phyloP scores from a whole-genome alignment of 768 basidiomycete genomes.

The Lactarius quietus region DNA sequence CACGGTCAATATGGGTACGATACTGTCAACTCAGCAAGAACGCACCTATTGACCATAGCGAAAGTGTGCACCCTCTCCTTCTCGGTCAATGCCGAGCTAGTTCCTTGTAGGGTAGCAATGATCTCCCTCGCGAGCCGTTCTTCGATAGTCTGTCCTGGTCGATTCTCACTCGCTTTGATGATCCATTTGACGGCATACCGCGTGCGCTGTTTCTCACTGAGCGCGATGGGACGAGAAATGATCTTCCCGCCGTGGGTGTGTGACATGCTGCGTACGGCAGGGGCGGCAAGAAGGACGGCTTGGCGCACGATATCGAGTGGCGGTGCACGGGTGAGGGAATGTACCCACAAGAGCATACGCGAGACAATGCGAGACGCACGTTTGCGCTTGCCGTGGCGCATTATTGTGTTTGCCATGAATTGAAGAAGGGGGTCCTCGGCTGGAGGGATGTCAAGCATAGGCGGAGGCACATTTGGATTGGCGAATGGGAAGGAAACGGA shows the following conservation, averaged over 20 bases:
- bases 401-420: conserved; percentile 59
- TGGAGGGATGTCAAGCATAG: conserved; percentile 56
- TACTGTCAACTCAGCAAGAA: conserved; percentile 10
- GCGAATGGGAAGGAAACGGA: background rate
- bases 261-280: conserved; percentile 60
- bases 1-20: background rate
- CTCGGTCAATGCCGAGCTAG: conserved; percentile 53
- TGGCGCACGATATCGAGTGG: conserved; percentile 75
- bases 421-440: conserved; percentile 69
- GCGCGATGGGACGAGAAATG: conserved; percentile 60
- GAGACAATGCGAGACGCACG: conserved; percentile 54
- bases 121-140: conserved; percentile 79
- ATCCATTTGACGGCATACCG: conserved; percentile 71
- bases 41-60: conserved; percentile 78
- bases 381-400: conserved; percentile 61
- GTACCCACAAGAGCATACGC: conserved; percentile 65
- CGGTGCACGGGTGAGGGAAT: conserved; percentile 69
- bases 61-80: conserved; percentile 61
- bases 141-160: conserved; percentile 54
- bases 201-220: conserved; percentile 78
- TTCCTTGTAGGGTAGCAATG: conserved; percentile 62
- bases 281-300: conserved; percentile 66
- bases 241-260: conserved; percentile 63
- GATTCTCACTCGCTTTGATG: conserved; percentile 54
- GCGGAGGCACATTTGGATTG: conserved; percentile 7